Evolutionary conservation across 352 stramenopile genomes (phyloP), one percentile per base, ranked within the genome.

Genomic region (Albugo candida): DNA sequence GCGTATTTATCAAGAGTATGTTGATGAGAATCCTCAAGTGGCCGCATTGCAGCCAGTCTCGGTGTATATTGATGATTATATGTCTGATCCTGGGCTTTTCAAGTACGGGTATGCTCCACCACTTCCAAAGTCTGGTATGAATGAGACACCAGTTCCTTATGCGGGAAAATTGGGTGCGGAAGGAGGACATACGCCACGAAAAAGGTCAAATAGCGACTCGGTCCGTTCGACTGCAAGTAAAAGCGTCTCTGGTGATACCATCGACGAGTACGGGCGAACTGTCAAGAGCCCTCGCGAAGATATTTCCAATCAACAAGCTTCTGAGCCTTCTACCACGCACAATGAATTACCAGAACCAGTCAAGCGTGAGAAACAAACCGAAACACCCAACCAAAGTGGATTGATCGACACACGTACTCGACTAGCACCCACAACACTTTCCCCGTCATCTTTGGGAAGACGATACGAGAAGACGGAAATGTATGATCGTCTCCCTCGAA

Each of bases 41-140:
- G 47, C 53, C 0, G 54, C 52, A 11, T 54, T 89, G 24, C 60
- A 71, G 45, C 62, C 59, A 11, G 67, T 83, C 16, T 61, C 59
- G 13, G 44, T 48, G n/a, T 70, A 66, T 37, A 51, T 78, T 11
- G 64, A 52, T 1, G 66, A 81, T 40, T 62, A 61, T 42, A 62
- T 53, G 13, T 53, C 52, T 11, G 71, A 83, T 10, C 51, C 53
- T 3, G 65, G 73, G 4, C 56, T 84, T 2, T 89, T 80, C 44
- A 58, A 51, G 14, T 83, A 65, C 41, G 76, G 76, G 11, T 89
- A 85, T 42, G 76, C 76, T 31, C 76, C 76, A 12, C 76, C 76
- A 8, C 54, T 77, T 31, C 76, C 76, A 24, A 37, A 46, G 8
- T 64, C 55, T 1, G 76, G 73, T 2, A 64, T 84, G 37, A 72